Conservation (phyloP, 2,329 filamentous ascomycete genomes). For the Pseudocercospora vitis region DNA sequence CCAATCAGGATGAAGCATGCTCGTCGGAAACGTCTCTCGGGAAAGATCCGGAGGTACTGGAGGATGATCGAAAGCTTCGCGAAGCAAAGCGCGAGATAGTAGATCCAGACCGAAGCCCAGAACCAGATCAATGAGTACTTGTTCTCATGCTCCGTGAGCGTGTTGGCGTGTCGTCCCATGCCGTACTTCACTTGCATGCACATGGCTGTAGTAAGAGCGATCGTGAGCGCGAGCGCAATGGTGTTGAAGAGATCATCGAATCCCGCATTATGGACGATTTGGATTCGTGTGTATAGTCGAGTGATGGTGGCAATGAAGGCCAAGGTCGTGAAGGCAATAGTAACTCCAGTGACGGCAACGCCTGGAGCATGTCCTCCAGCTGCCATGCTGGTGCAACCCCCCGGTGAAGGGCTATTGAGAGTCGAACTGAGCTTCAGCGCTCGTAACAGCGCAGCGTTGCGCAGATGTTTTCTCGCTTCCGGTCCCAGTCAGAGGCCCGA, state of each 20-base stretch:
- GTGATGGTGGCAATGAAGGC: slow-evolving; percentile 25
- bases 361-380: slow-evolving; percentile 30
- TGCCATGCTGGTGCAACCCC: slow-evolving; percentile 8
- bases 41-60: slow-evolving; percentile 40
- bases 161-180: slow-evolving; percentile 31
- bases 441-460: neutral
- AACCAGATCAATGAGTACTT: slow-evolving; percentile 29
- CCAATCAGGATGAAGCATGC: slow-evolving; percentile 31
- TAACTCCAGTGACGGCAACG: slow-evolving; percentile 30
- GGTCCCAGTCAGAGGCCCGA: neutral
- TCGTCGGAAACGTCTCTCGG: slow-evolving; percentile 29
- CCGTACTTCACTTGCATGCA: slow-evolving; percentile 32
- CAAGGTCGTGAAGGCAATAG: slow-evolving; percentile 30
- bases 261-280: slow-evolving; percentile 29
- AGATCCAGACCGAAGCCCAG: slow-evolving; percentile 29
- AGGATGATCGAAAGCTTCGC: slow-evolving; percentile 39
- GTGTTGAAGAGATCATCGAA: slow-evolving; percentile 30
- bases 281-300: slow-evolving; percentile 27
- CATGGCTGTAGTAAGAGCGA: slow-evolving; percentile 26
- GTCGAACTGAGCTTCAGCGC: neutral
- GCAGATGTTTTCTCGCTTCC: neutral
- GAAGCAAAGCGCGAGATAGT: slow-evolving; percentile 31
- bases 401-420: neutral
- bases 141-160: slow-evolving; percentile 21
- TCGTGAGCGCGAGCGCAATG: slow-evolving; percentile 20